These are phyloP conservation scores for Sporormia fimetaria DNA, from an alignment of 495 filamentous ascomycete species.

Conservation along the genomic window DNA sequence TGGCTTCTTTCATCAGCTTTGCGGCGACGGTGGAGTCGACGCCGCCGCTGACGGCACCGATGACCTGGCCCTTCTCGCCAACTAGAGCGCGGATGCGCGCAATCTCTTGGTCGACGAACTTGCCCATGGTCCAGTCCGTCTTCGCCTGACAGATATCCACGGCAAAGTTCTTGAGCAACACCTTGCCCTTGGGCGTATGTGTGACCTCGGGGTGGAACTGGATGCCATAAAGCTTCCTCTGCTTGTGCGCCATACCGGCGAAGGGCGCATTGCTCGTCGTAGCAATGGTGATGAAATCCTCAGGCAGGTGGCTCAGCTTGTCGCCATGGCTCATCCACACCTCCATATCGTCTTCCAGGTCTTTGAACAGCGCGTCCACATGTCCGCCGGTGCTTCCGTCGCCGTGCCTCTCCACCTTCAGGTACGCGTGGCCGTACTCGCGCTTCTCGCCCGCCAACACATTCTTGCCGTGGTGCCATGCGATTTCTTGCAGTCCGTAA, in stretches of 20 bases:
- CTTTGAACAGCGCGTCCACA: constrained; percentile 62
- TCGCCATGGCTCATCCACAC: constrained; percentile 86
- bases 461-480: constrained; percentile 59
- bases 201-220: constrained; percentile 86
- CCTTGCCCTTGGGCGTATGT: constrained; percentile 52
- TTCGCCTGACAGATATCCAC: constrained; percentile 63
- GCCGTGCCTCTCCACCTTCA: constrained; percentile 42
- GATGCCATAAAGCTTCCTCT: constrained; percentile 59
- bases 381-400: constrained; percentile 36
- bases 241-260: constrained; percentile 68
- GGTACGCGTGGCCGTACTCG: constrained; percentile 59
- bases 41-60: constrained; percentile 79
- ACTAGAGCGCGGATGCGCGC: constrained; percentile 63
- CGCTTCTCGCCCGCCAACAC: constrained; percentile 60
- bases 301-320: constrained; percentile 62
- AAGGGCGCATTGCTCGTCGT: constrained; percentile 63
- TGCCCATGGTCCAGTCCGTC: constrained; percentile 71
- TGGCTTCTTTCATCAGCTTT: constrained; percentile 70
- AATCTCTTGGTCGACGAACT: constrained; percentile 71
- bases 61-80: constrained; percentile 66
- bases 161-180: constrained; percentile 68
- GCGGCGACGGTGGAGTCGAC: constrained; percentile 89
- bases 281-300: constrained; percentile 60
- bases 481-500: constrained; percentile 76
- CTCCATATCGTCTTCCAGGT: constrained; percentile 52